Percentiles rank a stretch among this genome's conserved stretches.
Evolutionary conservation across 2,329 filamentous ascomycete genomes (phyloP).

Genomic region (Madurella mycetomatis): DNA sequence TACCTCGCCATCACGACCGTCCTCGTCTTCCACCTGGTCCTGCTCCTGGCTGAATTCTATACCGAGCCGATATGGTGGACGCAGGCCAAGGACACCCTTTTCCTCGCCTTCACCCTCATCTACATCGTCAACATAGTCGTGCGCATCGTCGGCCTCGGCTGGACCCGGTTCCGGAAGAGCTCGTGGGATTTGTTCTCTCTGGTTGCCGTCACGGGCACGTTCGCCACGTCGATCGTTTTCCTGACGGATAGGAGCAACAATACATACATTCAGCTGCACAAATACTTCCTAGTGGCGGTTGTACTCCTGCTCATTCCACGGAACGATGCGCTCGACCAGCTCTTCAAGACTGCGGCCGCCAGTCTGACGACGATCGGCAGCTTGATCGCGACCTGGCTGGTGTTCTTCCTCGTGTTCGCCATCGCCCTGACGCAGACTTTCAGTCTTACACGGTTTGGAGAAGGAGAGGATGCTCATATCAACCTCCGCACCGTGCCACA

Average conservation of each 20-base stretch:
- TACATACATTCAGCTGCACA: constrained; percentile 76
- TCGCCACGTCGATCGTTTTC: constrained; percentile 75
- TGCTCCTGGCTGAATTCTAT: constrained; percentile 83
- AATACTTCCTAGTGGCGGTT: constrained; percentile 87
- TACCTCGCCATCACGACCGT: constrained; percentile 75
- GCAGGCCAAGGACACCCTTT: constrained; percentile 65
- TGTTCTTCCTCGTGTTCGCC: constrained; percentile 92
- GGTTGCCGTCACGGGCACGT: constrained; percentile 71
- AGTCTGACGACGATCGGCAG: constrained; percentile 89
- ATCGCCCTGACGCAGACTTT: constrained; percentile 96
- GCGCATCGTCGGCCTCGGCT: constrained; percentile 82
- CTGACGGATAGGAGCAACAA: constrained; percentile 57
- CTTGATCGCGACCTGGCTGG: constrained; percentile 91
- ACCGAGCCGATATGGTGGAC: constrained; percentile 70
- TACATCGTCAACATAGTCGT: constrained; percentile 81
- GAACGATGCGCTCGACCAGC: constrained; percentile 93
- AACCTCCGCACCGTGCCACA: constrained; percentile 95
- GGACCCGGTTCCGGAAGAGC: constrained; percentile 85
- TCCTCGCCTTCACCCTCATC: constrained; percentile 74
- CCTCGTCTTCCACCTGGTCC: constrained; percentile 74
- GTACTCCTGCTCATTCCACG: constrained; percentile 87
- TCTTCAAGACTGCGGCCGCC: constrained; percentile 97
- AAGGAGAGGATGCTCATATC: constrained; percentile 67
- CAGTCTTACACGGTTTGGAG: constrained; percentile 83
- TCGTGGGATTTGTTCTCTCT: constrained; percentile 95